Base-by-base conservation (phyloP, 108 stramenopile species). In the Nitzschia putrida region DNA sequence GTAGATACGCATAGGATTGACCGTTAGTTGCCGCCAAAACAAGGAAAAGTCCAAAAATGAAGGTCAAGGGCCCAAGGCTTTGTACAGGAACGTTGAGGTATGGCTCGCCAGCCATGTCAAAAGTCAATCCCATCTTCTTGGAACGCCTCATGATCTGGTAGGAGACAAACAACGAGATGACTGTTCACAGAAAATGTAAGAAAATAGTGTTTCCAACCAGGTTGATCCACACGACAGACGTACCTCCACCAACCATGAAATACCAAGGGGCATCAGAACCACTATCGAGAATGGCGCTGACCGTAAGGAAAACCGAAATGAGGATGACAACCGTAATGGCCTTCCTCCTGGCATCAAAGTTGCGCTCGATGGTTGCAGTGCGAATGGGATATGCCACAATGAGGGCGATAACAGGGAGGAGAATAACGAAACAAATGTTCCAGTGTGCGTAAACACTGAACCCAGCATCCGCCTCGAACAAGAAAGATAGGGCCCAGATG, bases 201-300 rank as follows among this genome's bases (percentile, higher is more conserved):
- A 16, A 49, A 49, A 49, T 49, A 18, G 47, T 18, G 6, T 49
- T 2, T 49, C 6, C n/a, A 1, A 34, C 3, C 29, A 1, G 3
- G 4, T 34, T 34, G 29, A 34, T 4, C 29, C 29, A 34, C 4
- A 7, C 2, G 25, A 25, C 37, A 24, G 11, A 74, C 73, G 44
- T 57, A 74, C 73, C 65, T 52, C 64, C 73, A 61, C 53, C 34
- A 14, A 61, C 22, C 7, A 22, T 59, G 37, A 74, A 74, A 53
- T 74, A 74, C 73, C 73, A 74, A 11, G 73, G 73, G 16, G 65
- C 73, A 49, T 61, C 59, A 39, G 53, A 50, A 38, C 44, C 44
- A 12, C 47, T 29, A 47, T 74, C 73, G 20, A 41, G 10, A 34
- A 74, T 61, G 9, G 51, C 57, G 11, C 39, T 12, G 23, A 74